phyloP scores from a whole-genome alignment of 805 yeast genomes.

The Candida railenensis region DNA sequence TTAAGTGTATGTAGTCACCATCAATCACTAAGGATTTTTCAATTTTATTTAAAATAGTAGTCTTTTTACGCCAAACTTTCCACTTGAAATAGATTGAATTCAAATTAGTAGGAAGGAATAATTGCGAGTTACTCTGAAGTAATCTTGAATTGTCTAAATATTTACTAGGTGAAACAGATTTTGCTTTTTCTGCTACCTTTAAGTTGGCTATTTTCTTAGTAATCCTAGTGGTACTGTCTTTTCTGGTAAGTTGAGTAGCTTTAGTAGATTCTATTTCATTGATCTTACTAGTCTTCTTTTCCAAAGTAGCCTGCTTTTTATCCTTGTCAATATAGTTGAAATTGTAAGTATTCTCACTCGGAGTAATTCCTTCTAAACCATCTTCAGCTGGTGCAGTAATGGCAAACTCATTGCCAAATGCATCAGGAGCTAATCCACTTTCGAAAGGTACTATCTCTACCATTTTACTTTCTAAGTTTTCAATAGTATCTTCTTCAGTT shows the following conservation, averaged over 20 bases:
- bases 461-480: constrained; percentile 11
- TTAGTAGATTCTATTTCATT: background rate
- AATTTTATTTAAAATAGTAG: constrained; percentile 74
- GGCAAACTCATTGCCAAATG: background rate
- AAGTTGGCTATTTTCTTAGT: background rate
- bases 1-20: constrained; percentile 88
- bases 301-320: background rate
- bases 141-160: constrained; percentile 1
- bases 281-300: background rate
- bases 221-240: background rate
- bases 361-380: constrained; percentile 26
- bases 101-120: constrained; percentile 29
- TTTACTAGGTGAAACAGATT: background rate
- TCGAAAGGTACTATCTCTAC: constrained; percentile 20
- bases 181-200: background rate
- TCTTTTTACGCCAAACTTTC: constrained; percentile 86
- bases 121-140: background rate
- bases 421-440: background rate
- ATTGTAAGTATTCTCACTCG: constrained; percentile 21
- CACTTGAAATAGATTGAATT: constrained; percentile 74
- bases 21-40: constrained; percentile 85
- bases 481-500: constrained; percentile 11
- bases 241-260: background rate
- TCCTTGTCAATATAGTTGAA: background rate
- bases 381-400: constrained; percentile 8